A percentile compares a stretch with the other conserved stretches of the same genome.
Evolutionary conservation across 192 early-diverging fungal species (phyloP).

Genomic region (Spizellomyces sp.): DNA sequence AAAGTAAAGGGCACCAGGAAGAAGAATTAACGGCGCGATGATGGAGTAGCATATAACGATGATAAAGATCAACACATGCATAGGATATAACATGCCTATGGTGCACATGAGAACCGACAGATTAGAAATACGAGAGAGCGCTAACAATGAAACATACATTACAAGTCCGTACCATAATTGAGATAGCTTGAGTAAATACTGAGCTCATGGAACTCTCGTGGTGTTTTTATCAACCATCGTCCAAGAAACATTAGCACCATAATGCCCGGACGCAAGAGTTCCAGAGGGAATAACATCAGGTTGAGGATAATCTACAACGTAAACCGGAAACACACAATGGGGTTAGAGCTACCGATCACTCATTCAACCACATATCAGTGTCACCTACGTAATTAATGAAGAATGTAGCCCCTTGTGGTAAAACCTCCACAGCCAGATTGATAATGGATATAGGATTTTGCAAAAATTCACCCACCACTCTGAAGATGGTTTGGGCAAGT

Average conservation of each 20-base stretch:
- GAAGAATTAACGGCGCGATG: slow-evolving; percentile 49
- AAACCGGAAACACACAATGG: not conserved
- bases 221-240: slow-evolving; percentile 38
- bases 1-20: slow-evolving; percentile 52
- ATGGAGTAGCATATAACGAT: slow-evolving; percentile 41
- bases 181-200: slow-evolving; percentile 39
- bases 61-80: slow-evolving; percentile 47
- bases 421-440: slow-evolving; percentile 28
- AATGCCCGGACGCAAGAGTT: slow-evolving; percentile 46
- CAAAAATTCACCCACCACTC: slow-evolving; percentile 26
- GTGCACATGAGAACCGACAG: not conserved
- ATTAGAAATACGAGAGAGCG: not conserved
- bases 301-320: slow-evolving; percentile 44
- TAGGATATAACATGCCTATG: slow-evolving; percentile 45
- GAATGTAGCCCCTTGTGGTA: slow-evolving; percentile 50
- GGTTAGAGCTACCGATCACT: not conserved
- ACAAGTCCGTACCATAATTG: slow-evolving; percentile 44
- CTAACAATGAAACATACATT: not conserved
- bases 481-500: slow-evolving; percentile 25
- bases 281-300: slow-evolving; percentile 42
- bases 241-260: slow-evolving; percentile 34
- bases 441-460: slow-evolving; percentile 42
- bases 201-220: slow-evolving; percentile 50
- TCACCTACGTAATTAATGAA: slow-evolving; percentile 50
- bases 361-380: not conserved